A percentile compares a stretch with the other conserved stretches of the same genome.
Conservation (phyloP, 2,329 filamentous ascomycete genomes). For the Cladosporium sp. region DNA sequence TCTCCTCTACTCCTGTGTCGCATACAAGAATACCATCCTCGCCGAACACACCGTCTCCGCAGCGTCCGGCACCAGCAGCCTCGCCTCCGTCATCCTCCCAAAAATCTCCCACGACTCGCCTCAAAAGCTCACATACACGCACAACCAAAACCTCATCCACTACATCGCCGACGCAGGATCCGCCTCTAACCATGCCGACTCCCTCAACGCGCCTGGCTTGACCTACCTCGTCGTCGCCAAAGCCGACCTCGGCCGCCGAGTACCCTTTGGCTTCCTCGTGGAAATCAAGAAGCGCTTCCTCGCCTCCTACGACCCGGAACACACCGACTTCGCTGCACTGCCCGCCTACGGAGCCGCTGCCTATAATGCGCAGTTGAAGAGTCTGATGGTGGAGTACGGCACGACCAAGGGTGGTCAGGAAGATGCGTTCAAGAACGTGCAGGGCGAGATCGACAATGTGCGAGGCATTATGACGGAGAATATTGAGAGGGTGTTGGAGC, state of each 20-base stretch:
- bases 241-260: slow-evolving; percentile 72
- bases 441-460: slow-evolving; percentile 87
- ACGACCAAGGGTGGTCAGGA: slow-evolving; percentile 68
- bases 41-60: slow-evolving; percentile 86
- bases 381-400: slow-evolving; percentile 78
- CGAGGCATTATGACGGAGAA: slow-evolving; percentile 91
- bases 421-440: slow-evolving; percentile 78
- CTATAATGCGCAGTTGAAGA: slow-evolving; percentile 76
- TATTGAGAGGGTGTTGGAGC: slow-evolving; percentile 81
- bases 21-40: slow-evolving; percentile 88
- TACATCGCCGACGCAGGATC: slow-evolving; percentile 73
- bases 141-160: slow-evolving; percentile 89
- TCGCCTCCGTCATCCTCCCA: slow-evolving; percentile 89
- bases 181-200: slow-evolving; percentile 23
- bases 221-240: slow-evolving; percentile 90
- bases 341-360: slow-evolving; percentile 85
- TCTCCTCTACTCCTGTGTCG: slow-evolving; percentile 68
- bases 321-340: slow-evolving; percentile 68
- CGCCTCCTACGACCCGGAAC: slow-evolving; percentile 58
- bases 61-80: slow-evolving; percentile 74
- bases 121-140: slow-evolving; percentile 82
- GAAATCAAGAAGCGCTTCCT: slow-evolving; percentile 89
- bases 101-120: slow-evolving; percentile 78
- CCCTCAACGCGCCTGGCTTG: slow-evolving; percentile 60
- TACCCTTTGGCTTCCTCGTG: slow-evolving; percentile 87